These are phyloP conservation scores for Scedosporium apiospermum DNA, from an alignment of 2,329 filamentous ascomycete species.

Conservation along the genomic window DNA sequence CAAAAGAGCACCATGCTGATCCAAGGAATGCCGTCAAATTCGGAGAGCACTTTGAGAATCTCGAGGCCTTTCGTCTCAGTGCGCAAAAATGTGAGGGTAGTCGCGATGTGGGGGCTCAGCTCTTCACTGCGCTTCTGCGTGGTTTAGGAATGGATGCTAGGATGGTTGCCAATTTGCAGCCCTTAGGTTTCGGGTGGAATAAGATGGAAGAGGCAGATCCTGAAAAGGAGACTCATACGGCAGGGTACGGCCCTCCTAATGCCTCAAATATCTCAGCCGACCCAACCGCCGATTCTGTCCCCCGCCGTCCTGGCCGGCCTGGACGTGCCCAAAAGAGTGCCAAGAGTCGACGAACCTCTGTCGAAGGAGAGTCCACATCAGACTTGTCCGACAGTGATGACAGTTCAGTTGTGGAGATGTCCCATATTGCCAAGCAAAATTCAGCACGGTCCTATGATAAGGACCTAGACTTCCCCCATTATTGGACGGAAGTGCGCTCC, in stretches of 20 bases:
- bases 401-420: constrained; percentile 44
- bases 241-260: not conserved
- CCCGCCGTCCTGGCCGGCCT: not conserved
- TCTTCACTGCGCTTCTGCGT: constrained; percentile 79
- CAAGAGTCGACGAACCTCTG: not conserved
- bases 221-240: constrained; percentile 26
- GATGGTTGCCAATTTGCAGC: constrained; percentile 76
- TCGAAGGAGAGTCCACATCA: constrained; percentile 5
- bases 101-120: constrained; percentile 75
- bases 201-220: constrained; percentile 69
- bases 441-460: constrained; percentile 47
- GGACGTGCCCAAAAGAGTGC: not conserved
- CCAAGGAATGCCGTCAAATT: constrained; percentile 53
- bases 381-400: constrained; percentile 47
- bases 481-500: constrained; percentile 88
- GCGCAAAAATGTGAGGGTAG: constrained; percentile 70
- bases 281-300: not conserved
- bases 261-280: not conserved
- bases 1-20: constrained; percentile 58
- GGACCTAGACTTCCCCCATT: constrained; percentile 75
- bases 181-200: constrained; percentile 82
- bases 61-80: constrained; percentile 58
- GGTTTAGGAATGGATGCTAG: constrained; percentile 74
- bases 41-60: constrained; percentile 63
- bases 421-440: constrained; percentile 9